Evolutionary conservation across 371 early-diverging fungal species (phyloP), one percentile per base, ranked within the genome.

Genomic region (Apophysomyces trapeziformis): DNA sequence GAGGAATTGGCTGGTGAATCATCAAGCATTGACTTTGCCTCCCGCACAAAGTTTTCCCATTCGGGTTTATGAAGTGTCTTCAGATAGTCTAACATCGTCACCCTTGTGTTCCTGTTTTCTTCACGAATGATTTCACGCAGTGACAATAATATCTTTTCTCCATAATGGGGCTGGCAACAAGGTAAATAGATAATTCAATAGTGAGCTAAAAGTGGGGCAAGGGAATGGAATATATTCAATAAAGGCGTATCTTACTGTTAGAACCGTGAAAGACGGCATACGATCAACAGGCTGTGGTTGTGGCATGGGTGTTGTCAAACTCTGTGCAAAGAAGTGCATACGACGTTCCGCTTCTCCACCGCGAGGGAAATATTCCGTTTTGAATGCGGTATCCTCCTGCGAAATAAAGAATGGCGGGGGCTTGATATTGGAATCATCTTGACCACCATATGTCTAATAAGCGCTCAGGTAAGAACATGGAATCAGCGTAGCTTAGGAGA

Each of bases 271-370:
- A 1, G 92, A 87, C 0, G 96, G 96, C 93, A 94, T 92, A 66
- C 87, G 84, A 35, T 88, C 87, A 5, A 95, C 88, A 0, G 94
- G 90, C n/a, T 92, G 69, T 1, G 95, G 91, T 69, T 92, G 90
- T 0, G 94, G 95, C 67, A 95, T 90, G 0, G 90, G 85, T 13
- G 92, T 93, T 16, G 94, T 91, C 73, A 95, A 76, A 60, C 92
- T 91, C 70, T 93, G 93, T 0, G 94, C 94, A 81, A 95, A 93
- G 75, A 93, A 95, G 12, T 89, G 87, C 64, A 95, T 88, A n/a
- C 96, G 87, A 35, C 95, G 87, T 73, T 93, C 87, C 1, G 94
- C 95, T 75, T 95, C 94, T 18, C 89, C 89, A 38, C 87, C 85
- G 21, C 85, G 77, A 0, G 91, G 93, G 64, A 89, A 93, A 58